Evolutionary conservation across 257 asterid species (phyloP), one percentile per base, ranked within the genome.

Genomic region (Marsdenia floribunda): DNA sequence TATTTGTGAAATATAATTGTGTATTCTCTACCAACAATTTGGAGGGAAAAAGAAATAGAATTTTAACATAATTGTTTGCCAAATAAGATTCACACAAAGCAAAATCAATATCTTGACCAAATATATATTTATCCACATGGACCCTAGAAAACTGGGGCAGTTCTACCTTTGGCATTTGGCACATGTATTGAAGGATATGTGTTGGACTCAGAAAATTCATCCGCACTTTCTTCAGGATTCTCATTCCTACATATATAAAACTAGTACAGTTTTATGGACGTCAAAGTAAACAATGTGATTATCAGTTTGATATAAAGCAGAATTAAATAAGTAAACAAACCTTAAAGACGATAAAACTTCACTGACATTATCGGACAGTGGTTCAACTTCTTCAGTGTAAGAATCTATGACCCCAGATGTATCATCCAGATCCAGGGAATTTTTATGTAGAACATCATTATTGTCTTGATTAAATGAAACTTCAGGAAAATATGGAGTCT

Each of bases 111-210:
- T 44, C 49, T 44, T 44, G 12, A 44, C 49, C 49, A 44, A 44
- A 44, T 44, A 44, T 44, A 44, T 44, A 44, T 44, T 44, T 44
- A 44, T 44, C 49, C 8, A 44, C 49, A 44, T 44, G 49, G 49
- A 44, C 49, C 49, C 49, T 44, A 3, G 5, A 53, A 72, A 71
- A 67, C 64, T 12, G 8, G 3, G 57, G 37, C n/a, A 26, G 15
- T 53, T 24, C 42, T 80, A 90, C 96, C 96, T 85, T 84, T 90
- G 57, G 83, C 79, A 73, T 75, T 77, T 70, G 71, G 81, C 49
- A 58, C 81, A 72, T 71, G 66, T 53, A 78, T 50, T 47, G 86
- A 84, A 60, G 87, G 77, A 78, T 50, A 70, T 21, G 80, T 78
- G 67, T 77, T 68, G 38, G 82, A 42, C 72, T 82, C 86, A 33